Evolutionary conservation across 345 rosid genomes (phyloP), one percentile per base, ranked within the genome.

Genomic region (Hibiscus tridactylites): DNA sequence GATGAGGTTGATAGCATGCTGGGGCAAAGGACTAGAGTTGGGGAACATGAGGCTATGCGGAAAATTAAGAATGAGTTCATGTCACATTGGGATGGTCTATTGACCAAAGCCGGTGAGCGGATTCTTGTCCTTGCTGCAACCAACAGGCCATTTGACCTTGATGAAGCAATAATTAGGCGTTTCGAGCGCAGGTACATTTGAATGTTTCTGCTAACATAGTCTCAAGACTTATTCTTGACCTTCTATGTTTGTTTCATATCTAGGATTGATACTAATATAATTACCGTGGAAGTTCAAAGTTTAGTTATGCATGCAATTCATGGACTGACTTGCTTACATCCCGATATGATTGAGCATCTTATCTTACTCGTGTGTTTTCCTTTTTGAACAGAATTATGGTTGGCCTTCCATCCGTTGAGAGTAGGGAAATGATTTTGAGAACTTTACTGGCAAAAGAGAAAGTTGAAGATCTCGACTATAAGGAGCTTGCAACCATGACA

Each of bases 1-100:
- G 99, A 96, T 76, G 98, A 96, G 79, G 99, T 96, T 50, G 99
- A 96, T 81, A 96, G 99, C 79, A 92, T 96, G 99, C 92, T 96
- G 74, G 99, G 99, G 61, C 99, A 96, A 80, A 83, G 97, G 61
- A 89, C 97, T 21, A 84, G 98, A 78, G 88, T 87, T 73, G 97
- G 98, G 54, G 99, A 95, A 84, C 99, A 95, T 68, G 98, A 95
- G 84, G 98, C 99, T 7, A 96, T 92, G 99, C 79, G 97, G 60
- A 95, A 90, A 86, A 95, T 92, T 50, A 92, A 95, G 81, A 95
- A 95, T 10, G 97, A 95, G 83, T 96, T 96, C 86, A 96, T 92
- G 99, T 73, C 96, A 0, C 99, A 92, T 76, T 96, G 99, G 99
- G 99, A 96, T 82, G 99, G 98, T 19, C 82, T 96, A 57, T 73